phyloP scores from a whole-genome alignment of 2,329 filamentous ascomycete genomes.

The Sporothrix pseudoabietina region DNA sequence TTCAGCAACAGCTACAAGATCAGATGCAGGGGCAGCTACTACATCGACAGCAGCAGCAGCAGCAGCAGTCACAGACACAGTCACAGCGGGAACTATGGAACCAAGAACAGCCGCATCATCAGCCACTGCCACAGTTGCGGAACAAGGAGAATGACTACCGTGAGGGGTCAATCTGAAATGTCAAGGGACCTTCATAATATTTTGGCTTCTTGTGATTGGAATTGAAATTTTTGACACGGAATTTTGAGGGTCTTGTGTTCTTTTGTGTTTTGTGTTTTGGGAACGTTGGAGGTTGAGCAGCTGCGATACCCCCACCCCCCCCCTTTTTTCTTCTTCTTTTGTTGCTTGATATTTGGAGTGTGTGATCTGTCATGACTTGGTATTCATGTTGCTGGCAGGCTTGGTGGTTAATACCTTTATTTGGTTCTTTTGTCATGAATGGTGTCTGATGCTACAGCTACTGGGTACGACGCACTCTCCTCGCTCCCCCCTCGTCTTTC shows the following conservation, averaged over 20 bases:
- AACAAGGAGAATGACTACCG: background rate
- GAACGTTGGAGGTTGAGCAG: background rate
- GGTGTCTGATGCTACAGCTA: no score
- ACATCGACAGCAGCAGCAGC: background rate
- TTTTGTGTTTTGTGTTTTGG: background rate
- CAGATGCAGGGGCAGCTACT: background rate
- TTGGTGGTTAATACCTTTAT: background rate
- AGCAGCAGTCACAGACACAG: background rate
- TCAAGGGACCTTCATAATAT: background rate
- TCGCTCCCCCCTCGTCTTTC: no score
- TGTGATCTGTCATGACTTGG: background rate
- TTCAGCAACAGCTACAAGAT: background rate
- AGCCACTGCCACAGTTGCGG: background rate
- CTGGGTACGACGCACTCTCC: no score
- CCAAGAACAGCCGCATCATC: background rate
- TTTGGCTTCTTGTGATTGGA: background rate
- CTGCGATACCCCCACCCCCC: slow-evolving; percentile 1
- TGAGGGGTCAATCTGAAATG: no score
- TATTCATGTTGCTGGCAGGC: background rate
- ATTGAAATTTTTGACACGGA: background rate
- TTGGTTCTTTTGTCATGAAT: background rate
- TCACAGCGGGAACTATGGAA: no score
- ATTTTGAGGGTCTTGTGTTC: background rate
- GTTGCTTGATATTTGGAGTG: background rate
- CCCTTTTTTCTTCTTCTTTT: no score